Evolutionary conservation across 805 yeast genomes (phyloP).

Genomic region (Candida ortonii): DNA sequence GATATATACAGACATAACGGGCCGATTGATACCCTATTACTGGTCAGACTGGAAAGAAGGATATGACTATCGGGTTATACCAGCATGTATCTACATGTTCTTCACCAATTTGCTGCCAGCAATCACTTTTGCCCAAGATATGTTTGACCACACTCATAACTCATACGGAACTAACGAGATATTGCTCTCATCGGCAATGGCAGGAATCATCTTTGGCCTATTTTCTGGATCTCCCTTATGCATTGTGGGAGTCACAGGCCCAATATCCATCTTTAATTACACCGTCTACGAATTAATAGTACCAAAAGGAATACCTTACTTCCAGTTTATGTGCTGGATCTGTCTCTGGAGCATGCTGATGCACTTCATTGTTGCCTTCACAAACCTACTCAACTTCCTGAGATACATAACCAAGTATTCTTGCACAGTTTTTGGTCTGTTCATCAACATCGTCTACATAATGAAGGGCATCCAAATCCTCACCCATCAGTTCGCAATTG

Average conservation of each 20-base stretch:
- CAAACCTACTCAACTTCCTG: conserved; percentile 65
- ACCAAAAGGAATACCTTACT: conserved; percentile 54
- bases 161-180: conserved; percentile 93
- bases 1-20: conserved; percentile 47
- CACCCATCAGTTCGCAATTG: conserved; percentile 57
- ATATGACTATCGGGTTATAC: conserved; percentile 80
- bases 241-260: conserved; percentile 97
- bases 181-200: conserved; percentile 77
- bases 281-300: conserved; percentile 74
- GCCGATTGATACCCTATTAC: conserved; percentile 61
- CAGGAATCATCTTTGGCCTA: conserved; percentile 84
- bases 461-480: conserved; percentile 89
- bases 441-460: conserved; percentile 81
- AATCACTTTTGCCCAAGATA: conserved; percentile 92
- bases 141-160: conserved; percentile 87
- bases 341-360: conserved; percentile 86
- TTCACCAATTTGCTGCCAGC: conserved; percentile 93
- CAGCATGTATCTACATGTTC: conserved; percentile 77
- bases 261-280: conserved; percentile 86
- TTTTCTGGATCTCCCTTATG: conserved; percentile 89
- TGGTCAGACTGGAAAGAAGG: conserved; percentile 80
- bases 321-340: conserved; percentile 95
- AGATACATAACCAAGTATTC: conserved; percentile 75
- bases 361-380: conserved; percentile 69
- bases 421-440: conserved; percentile 91